Percentiles rank a stretch among this genome's conserved stretches.
These are phyloP conservation scores for Ophiobolus disseminans DNA, from an alignment of 2,329 filamentous ascomycete species.

Conservation along the genomic window DNA sequence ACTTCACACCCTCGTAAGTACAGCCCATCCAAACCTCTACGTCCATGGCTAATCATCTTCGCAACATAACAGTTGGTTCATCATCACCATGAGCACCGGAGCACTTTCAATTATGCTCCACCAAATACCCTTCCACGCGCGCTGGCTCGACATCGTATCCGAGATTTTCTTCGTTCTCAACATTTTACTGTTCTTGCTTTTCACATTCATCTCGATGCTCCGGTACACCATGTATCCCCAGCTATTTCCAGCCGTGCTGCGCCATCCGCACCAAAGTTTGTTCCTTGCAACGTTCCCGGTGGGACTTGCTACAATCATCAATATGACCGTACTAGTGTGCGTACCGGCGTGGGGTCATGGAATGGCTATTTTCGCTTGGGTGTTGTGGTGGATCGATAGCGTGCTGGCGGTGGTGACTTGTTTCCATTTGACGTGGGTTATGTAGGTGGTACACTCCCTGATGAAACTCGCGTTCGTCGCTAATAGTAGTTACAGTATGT, in stretches of 20 bases:
- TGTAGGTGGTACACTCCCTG: constrained; percentile 51
- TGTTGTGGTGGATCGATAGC: constrained; percentile 55
- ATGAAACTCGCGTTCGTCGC: neutral
- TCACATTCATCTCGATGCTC: constrained; percentile 60
- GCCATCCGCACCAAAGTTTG: constrained; percentile 70
- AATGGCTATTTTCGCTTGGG: constrained; percentile 53
- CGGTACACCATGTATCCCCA: constrained; percentile 69
- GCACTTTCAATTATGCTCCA: constrained; percentile 69
- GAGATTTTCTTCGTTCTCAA: constrained; percentile 64
- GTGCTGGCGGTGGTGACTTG: constrained; percentile 32
- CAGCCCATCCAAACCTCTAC: neutral
- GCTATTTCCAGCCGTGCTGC: constrained; percentile 61
- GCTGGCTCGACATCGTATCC: constrained; percentile 55
- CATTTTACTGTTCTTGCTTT: constrained; percentile 60
- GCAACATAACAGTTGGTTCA: constrained; percentile 9
- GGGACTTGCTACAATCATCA: constrained; percentile 69
- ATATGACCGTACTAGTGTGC: constrained; percentile 67
- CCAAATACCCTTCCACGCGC: constrained; percentile 64
- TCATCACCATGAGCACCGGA: constrained; percentile 64
- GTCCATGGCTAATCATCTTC: neutral
- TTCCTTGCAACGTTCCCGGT: constrained; percentile 71
- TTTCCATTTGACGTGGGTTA: constrained; percentile 39
- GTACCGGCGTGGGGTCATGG: constrained; percentile 63
- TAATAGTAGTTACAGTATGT: constrained; percentile 3
- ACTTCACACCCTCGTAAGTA: constrained; percentile 4